Base-by-base conservation (phyloP, 768 basidiomycete species). In the Coprinopsis sp. region DNA sequence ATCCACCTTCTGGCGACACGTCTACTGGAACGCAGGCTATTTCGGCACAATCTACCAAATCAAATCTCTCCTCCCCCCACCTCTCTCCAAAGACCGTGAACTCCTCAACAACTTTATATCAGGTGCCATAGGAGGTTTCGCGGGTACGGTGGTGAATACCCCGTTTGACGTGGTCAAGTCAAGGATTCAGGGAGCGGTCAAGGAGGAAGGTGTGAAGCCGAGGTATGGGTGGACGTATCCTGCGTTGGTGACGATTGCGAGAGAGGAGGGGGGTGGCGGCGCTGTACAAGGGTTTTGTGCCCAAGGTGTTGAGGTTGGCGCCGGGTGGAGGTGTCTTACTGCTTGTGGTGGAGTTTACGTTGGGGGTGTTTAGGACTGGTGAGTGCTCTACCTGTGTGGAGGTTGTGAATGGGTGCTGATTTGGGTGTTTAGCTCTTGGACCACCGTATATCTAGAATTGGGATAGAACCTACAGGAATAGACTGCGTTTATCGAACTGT, bases 181-280 rank as follows among this genome's bases (percentile, higher is more conserved):
- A 13, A 87, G 95, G 37, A 93, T 98, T 31, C 96, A 99, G 68
- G 83, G 87, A 34, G 66, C 78, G 16, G 69, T 70, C 33, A 79
- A 74, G 52, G 58, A 73, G 23, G 78, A 86, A 0, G 91, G 90
- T 13, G 80, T 82, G n/a, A 65, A 65, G 1, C 87, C 87, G 16
- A 94, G 92, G 59, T 93, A 94, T 68, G 88, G 87, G 67, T 96
- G 94, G 94, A 85, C 94, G 44, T 93, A 94, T 69, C 93, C 94
- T 13, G 87, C 90, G 50, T 71, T 94, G 8, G 66, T 78, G 16
- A 84, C 81, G 4, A 91, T 94, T 54, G 78, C 85, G 52, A 80
- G 87, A 22, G 91, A 94, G 69, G 93, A 96, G 64, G 93, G 93
- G 21, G 60, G 83, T 2, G 79, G 68, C 3, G n/a, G 91, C 93